Conservation (phyloP, 768 basidiomycete species). For the Symmetrospora coprosmae region DNA sequence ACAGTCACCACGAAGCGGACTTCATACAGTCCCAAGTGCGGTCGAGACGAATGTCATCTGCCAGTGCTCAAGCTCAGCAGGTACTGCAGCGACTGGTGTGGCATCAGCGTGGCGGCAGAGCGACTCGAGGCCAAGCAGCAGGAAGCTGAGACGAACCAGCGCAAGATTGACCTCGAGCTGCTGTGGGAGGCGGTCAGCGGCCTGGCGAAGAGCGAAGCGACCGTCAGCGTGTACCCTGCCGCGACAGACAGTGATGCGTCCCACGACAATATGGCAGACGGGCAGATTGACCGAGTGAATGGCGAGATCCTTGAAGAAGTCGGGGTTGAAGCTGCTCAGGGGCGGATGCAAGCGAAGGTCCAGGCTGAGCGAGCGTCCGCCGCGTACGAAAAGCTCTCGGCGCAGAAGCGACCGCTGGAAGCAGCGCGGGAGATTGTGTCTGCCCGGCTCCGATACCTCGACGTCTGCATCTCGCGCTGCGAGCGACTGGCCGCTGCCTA, state of each 20-base stretch:
- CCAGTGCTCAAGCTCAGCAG: conserved; percentile 72
- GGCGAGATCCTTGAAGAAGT: too few relatives aligned
- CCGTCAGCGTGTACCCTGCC: conserved; percentile 47
- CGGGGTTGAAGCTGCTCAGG: too few relatives aligned
- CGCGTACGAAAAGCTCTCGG: too few relatives aligned
- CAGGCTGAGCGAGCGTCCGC: too few relatives aligned
- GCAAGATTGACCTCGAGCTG: conserved; percentile 40
- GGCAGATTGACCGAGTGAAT: conserved; percentile 27
- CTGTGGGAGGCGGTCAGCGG: conserved; percentile 63
- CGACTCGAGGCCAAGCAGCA: conserved; percentile 51
- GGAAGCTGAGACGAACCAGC: too few relatives aligned
- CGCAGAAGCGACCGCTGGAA: too few relatives aligned
- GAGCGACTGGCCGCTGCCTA: too few relatives aligned
- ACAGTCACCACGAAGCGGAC: conserved; percentile 27
- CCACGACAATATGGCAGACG: conserved; percentile 37
- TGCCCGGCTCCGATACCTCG: too few relatives aligned
- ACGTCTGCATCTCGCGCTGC: too few relatives aligned
- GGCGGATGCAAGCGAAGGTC: too few relatives aligned
- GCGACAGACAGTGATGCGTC: too few relatives aligned
- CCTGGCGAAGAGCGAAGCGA: conserved; percentile 56
- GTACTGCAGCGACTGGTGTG: conserved; percentile 82
- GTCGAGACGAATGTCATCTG: conserved; percentile 50
- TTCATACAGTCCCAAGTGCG: conserved; percentile 39
- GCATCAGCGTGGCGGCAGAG: conserved; percentile 42
- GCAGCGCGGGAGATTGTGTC: too few relatives aligned